These are phyloP conservation scores for Alloascoidea hylecoeti DNA, from an alignment of 805 yeast genomes.

Conservation along the genomic window DNA sequence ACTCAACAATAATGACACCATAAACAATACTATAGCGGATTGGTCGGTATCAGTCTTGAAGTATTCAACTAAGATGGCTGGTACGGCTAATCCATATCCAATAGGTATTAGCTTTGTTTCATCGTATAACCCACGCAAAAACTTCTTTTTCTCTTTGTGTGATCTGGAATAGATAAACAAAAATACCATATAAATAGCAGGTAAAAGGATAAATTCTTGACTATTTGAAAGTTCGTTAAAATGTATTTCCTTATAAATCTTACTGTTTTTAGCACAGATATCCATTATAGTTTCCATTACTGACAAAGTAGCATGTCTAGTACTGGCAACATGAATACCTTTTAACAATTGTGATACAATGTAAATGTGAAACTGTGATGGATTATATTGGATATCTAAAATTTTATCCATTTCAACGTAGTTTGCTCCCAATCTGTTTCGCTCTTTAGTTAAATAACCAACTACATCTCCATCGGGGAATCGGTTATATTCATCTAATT, in stretches of 20 bases:
- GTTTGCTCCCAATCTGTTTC: background rate
- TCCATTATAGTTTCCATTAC: background rate
- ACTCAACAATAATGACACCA: background rate
- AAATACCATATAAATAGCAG: background rate
- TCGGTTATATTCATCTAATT: background rate
- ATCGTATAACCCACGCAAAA: background rate
- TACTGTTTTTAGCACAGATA: background rate
- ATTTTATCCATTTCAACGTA: background rate
- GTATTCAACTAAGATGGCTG: background rate
- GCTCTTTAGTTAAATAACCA: background rate
- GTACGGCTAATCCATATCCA: background rate
- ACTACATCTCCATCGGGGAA: background rate
- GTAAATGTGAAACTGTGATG: background rate
- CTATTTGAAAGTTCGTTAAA: background rate
- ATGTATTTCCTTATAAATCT: background rate
- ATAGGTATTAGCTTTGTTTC: background rate
- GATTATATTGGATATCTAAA: background rate
- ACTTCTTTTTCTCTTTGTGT: background rate
- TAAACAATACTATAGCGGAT: background rate
- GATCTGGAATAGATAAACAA: conserved; percentile 1
- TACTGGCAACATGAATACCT: background rate
- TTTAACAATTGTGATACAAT: background rate
- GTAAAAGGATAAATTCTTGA: background rate
- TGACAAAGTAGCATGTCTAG: background rate
- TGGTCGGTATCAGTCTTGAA: background rate